These are phyloP conservation scores for Trametes meyenii DNA, from an alignment of 768 basidiomycete genomes.

Conservation along the genomic window DNA sequence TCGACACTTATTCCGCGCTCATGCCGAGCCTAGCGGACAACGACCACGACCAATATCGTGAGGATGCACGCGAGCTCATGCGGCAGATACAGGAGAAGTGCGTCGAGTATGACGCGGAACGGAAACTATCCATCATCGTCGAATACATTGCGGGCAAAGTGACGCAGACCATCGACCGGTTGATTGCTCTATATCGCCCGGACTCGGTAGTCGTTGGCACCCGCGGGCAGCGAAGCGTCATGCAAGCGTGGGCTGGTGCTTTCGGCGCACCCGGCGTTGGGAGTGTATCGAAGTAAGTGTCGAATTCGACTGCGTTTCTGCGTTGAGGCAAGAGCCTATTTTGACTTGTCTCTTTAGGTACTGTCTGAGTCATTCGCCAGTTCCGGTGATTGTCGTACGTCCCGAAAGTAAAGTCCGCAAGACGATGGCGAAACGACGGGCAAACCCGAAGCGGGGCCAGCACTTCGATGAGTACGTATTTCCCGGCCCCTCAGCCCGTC, in stretches of 20 bases:
- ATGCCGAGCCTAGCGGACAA: constrained; percentile 50
- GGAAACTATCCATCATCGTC: constrained; percentile 89
- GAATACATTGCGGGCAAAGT: constrained; percentile 94
- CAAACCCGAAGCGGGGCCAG: constrained; percentile 84
- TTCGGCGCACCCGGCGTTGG: constrained; percentile 59
- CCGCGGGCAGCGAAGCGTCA: constrained; percentile 63
- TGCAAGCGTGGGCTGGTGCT: constrained; percentile 56
- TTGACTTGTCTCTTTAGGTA: constrained; percentile 47
- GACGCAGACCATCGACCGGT: constrained; percentile 86
- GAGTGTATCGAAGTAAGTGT: constrained; percentile 54
- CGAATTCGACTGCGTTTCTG: too few relatives aligned
- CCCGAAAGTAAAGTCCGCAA: constrained; percentile 88
- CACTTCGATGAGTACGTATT: constrained; percentile 70
- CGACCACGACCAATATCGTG: constrained; percentile 74
- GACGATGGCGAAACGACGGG: constrained; percentile 80
- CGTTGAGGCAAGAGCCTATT: background rate
- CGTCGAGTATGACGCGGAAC: constrained; percentile 72
- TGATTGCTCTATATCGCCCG: constrained; percentile 89
- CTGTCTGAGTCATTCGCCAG: constrained; percentile 89
- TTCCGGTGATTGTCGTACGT: constrained; percentile 94
- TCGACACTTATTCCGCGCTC: background rate
- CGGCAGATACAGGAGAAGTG: constrained; percentile 78
- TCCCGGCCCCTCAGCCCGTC: background rate
- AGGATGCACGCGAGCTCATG: constrained; percentile 87
- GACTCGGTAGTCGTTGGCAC: constrained; percentile 94